These are phyloP conservation scores for Zasmidium angulare DNA, from an alignment of 2,329 filamentous ascomycete genomes.

Conservation along the genomic window DNA sequence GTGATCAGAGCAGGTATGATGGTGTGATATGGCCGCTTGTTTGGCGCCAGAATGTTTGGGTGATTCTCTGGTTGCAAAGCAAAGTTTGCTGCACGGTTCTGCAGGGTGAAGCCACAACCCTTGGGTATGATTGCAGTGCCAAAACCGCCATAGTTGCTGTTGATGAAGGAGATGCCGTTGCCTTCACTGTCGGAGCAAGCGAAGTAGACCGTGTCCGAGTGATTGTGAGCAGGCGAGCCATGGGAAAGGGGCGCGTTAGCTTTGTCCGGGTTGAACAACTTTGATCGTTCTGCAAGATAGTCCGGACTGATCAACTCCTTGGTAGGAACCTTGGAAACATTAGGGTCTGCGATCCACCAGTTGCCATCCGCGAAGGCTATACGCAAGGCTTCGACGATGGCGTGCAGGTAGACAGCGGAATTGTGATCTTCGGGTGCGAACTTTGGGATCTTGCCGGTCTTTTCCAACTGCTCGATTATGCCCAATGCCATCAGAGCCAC, in stretches of 20 bases:
- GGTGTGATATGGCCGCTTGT: slow-evolving; percentile 93
- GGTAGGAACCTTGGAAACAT: slow-evolving; percentile 67
- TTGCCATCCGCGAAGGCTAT: slow-evolving; percentile 86
- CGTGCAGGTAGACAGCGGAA: slow-evolving; percentile 71
- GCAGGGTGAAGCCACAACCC: slow-evolving; percentile 87
- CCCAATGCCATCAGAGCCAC: slow-evolving; percentile 92
- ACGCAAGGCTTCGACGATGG: slow-evolving; percentile 80
- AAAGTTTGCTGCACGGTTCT: slow-evolving; percentile 91
- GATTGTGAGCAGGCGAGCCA: slow-evolving; percentile 80
- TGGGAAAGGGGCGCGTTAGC: slow-evolving; percentile 59
- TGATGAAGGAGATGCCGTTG: slow-evolving; percentile 95
- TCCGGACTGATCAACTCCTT: slow-evolving; percentile 66
- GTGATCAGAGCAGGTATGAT: slow-evolving; percentile 94
- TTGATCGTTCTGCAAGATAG: slow-evolving; percentile 71
- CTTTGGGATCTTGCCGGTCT: slow-evolving; percentile 68
- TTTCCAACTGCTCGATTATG: slow-evolving; percentile 83
- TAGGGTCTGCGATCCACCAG: slow-evolving; percentile 89
- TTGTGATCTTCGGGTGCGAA: slow-evolving; percentile 77
- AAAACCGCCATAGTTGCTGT: slow-evolving; percentile 88
- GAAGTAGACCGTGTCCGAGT: slow-evolving; percentile 94
- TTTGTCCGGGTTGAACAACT: slow-evolving; percentile 59
- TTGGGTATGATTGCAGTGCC: slow-evolving; percentile 82
- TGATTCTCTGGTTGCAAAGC: slow-evolving; percentile 64
- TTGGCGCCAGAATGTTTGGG: slow-evolving; percentile 75
- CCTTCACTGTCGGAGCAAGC: slow-evolving; percentile 76